Base-by-base conservation (phyloP, 805 yeast genomes). In the Nadsonia fulvescens region DNA sequence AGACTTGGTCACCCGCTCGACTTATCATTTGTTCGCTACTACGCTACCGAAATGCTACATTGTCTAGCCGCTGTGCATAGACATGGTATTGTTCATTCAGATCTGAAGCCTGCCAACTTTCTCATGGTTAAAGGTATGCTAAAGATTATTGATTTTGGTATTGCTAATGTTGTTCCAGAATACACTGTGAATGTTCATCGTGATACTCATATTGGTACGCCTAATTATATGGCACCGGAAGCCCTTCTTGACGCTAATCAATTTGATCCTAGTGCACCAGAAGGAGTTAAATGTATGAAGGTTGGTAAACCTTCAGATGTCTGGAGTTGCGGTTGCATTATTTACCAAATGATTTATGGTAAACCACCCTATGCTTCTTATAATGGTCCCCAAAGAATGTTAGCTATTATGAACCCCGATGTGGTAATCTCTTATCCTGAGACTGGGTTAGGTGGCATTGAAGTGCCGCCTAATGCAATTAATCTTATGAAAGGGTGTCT, bases 171-270 rank as follows among this genome's bases (percentile, higher is more conserved):
- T 0, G 81, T 89, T 2, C 89, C 92, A 1, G 94, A 83, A 28
- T 78, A 81, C 42, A 86, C 96, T 0, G 70, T 78, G 12, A 86
- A 89, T 39, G 66, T 86, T 11, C 83, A 83, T 43, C 61, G 95
- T 31, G 92, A 79, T 32, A 66, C 81, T 5, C 94, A 81, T 45
- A 74, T 82, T 27, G 98, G 98, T 4, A 86, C 98, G 0, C 93
- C 94, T 2, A 81, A 77, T 46, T 89, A 86, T 47, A 89, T 86
- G 96, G 94, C 98, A 0, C 98, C 98, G 0, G 98, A 86, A 48
- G 78, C 95, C 0, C 53, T 86, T 32, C 60, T 74, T 23, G 91
- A 75, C 47, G 66, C 58, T 32, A 58, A 54, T 27, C 37, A 22
- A 28, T 24, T 19, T 20, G 18, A 16, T n/a, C 14, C 15, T 5